Conservation (phyloP, 768 basidiomycete genomes). For the Omphalotus guepiniiformis region DNA sequence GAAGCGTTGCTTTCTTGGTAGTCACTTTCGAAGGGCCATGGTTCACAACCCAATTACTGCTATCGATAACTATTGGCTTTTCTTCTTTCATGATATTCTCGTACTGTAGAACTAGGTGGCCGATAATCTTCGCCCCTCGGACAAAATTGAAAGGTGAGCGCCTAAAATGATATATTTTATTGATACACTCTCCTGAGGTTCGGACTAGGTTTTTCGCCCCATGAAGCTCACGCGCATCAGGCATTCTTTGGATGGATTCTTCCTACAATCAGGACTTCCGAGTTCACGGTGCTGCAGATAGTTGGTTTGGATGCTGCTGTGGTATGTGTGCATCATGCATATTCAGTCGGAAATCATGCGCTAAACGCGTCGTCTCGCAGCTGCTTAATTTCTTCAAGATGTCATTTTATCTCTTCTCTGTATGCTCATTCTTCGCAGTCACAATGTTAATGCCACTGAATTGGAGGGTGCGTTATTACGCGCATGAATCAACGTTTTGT, state of each 20-base stretch:
- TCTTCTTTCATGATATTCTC: slow-evolving; percentile 85
- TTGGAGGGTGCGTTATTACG: slow-evolving; percentile 59
- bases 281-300: slow-evolving; percentile 91
- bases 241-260: slow-evolving; percentile 96
- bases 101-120: slow-evolving; percentile 84
- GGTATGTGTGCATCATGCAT: slow-evolving; percentile 41
- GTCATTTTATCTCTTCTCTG: slow-evolving; percentile 86
- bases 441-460: slow-evolving; percentile 94
- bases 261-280: slow-evolving; percentile 85
- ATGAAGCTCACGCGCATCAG: slow-evolving; percentile 83
- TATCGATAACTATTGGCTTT: slow-evolving; percentile 76
- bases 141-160: slow-evolving; percentile 89
- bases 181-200: slow-evolving; percentile 5
- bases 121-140: slow-evolving; percentile 84
- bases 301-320: slow-evolving; percentile 97
- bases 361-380: slow-evolving; percentile 24
- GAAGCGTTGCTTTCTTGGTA: slow-evolving; percentile 23
- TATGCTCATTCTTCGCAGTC: slow-evolving; percentile 78
- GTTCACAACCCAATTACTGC: slow-evolving; percentile 86
- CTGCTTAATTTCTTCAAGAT: slow-evolving; percentile 94
- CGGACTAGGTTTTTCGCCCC: slow-evolving; percentile 79
- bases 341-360: slow-evolving; percentile 1
- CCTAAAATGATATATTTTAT: background rate
- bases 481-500: background rate
- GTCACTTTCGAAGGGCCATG: slow-evolving; percentile 89